Base-by-base conservation (phyloP, 1,139 yeast species). In the Diutina siamensis region DNA sequence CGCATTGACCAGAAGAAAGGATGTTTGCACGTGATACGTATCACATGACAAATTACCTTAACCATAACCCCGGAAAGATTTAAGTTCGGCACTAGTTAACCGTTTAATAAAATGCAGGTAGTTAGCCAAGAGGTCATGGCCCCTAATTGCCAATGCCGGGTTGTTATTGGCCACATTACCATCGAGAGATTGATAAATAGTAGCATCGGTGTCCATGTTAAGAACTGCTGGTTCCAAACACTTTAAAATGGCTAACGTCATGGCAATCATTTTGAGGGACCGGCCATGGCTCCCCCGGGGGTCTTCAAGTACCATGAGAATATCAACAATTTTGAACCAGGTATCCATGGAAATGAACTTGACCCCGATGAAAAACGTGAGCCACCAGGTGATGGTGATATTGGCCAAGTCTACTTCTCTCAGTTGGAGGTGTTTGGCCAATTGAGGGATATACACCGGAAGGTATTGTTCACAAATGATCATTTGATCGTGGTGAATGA, bases 331-430 rank as follows among this genome's bases (percentile, higher is more conserved):
- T 45, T 74, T 64, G 56, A 74, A 72, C 63, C 79, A 67, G 3
- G 70, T 63, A 34, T 77, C 81, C 2, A 75, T 63, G 2, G 76
- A 74, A n/a, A 76, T 55, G 35, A 76, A 67, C 45, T 70, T 59
- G 25, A 38, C 42, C 7, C 65, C 81, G 0, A 78, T 72, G 55
- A 76, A 78, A 40, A 78, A 58, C 10, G 78, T 68, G 17, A 78
- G 60, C 65, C 79, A 76, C 83, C 83, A 78, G 50, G 74, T 74
- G 58, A 76, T 68, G 8, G 80, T 70, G 25, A 77, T 67, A 17
- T 74, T 67, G 45, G 74, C 80, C 2, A 74, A 56, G 46, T 76
- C 78, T 22, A 78, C 68, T 2, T 62, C 62, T 5, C 67, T 53
- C 0, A 47, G 46, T 3, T 47, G n/a, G 44, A 75, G 63, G 51